Evolutionary conservation across 176 grass and related monocot species (phyloP).

Genomic region (Musa troglodytarum): DNA sequence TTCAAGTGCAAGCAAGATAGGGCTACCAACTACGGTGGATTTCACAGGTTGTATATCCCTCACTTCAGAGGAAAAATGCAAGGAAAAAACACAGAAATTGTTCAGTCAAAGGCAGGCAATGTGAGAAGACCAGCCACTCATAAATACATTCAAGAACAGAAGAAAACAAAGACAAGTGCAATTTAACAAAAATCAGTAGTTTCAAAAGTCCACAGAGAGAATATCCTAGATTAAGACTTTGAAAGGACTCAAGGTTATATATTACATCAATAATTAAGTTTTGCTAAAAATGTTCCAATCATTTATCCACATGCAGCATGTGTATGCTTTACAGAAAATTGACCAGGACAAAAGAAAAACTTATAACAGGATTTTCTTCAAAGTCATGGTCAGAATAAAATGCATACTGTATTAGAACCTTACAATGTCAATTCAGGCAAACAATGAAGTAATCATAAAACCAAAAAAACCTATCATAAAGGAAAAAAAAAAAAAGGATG

Average conservation of each 20-base stretch:
- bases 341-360: neutral
- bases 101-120: neutral
- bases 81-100: neutral
- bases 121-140: neutral
- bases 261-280: neutral
- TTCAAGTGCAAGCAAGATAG: slow-evolving; percentile 67
- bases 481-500: neutral
- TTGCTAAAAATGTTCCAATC: neutral
- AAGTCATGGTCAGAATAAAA: neutral
- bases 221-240: neutral
- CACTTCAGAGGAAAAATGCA: slow-evolving; percentile 31
- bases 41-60: slow-evolving; percentile 33
- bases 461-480: neutral
- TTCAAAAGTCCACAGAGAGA: neutral
- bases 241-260: neutral
- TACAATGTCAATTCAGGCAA: neutral
- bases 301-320: neutral
- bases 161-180: neutral
- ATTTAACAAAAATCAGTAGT: neutral
- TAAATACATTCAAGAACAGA: neutral
- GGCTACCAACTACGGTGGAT: slow-evolving; percentile 53
- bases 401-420: neutral
- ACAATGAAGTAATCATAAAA: neutral
- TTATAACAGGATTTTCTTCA: neutral
- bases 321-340: neutral